Percentiles rank a stretch among this genome's conserved stretches.
These are phyloP conservation scores for Cladosporium sp. DNA, from an alignment of 2,329 filamentous ascomycete species.

Conservation along the genomic window DNA sequence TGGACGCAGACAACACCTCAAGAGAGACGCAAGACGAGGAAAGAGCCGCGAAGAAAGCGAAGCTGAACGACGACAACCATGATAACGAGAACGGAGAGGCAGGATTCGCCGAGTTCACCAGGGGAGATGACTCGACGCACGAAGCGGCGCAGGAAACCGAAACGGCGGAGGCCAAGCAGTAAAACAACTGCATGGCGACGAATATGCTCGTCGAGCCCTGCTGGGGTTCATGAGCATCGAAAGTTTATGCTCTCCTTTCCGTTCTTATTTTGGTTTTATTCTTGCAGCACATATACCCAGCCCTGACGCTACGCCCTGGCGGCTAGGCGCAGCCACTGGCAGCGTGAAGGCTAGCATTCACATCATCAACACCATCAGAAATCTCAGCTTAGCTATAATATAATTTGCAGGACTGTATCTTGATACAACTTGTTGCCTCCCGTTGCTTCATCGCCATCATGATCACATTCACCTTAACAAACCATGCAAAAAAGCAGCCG, in stretches of 20 bases:
- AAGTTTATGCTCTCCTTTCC: neutral
- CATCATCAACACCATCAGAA: neutral
- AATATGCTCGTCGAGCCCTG: neutral
- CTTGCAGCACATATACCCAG: slow-evolving; percentile 16
- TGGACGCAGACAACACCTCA: neutral
- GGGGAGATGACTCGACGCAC: slow-evolving; percentile 11
- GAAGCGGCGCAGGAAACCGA: neutral
- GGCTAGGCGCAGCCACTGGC: neutral
- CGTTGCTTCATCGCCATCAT: neutral
- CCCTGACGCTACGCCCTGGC: slow-evolving; percentile 5
- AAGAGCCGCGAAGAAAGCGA: slow-evolving; percentile 13
- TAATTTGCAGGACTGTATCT: neutral
- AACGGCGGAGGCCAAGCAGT: neutral
- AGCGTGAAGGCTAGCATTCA: neutral
- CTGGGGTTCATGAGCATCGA: neutral
- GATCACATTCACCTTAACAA: neutral
- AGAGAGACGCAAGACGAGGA: neutral
- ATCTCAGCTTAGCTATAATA: slow-evolving; percentile 12
- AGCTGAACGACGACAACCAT: slow-evolving; percentile 3
- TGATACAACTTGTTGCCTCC: neutral
- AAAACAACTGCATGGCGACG: neutral
- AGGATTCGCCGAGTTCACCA: slow-evolving; percentile 18
- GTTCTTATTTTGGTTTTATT: neutral
- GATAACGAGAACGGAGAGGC: slow-evolving; percentile 11
- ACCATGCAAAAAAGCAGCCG: neutral